Evolutionary conservation across 805 yeast species (phyloP), one percentile per base, ranked within the genome.

Genomic region (Starmerella gropengiesseri): DNA sequence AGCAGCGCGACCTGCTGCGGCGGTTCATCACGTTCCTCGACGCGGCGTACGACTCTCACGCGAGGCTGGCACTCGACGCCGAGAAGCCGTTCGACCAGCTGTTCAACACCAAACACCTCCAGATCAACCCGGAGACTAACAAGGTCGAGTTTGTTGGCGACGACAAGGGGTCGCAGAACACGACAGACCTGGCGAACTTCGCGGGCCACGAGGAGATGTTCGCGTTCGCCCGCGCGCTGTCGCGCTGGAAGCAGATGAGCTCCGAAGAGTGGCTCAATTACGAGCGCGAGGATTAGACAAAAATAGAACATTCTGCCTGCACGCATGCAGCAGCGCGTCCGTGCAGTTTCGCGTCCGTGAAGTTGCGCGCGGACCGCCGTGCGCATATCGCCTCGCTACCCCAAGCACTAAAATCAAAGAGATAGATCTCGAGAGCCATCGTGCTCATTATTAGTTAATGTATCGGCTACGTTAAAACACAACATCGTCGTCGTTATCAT

Each of bases 211-310:
- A 89, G 61, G 98, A 89, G 64, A 74, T 80, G 60, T 91, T 89
- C 66, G 98, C 98, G 17, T 89, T 89, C 68, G 95, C 95, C 0
- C 73, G 98, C 58, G 96, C 97, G 0, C 67, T 89, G 45, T 79
- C 91, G 54, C 75, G 98, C 59, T 68, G 91, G 51, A 73, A 87
- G 32, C 97, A 89, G 53, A 89, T 89, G 96, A 79, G 94, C 51
- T 81, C 94, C 5, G 78, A 78, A 20, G 94, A 81, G 40, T 89
- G 98, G 98, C 55, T 55, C 25, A 55, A 55, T 18, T 44, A 26
- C 33, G 37, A 38, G 21, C 46, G 50, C 11, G 31, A 34, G 5
- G 19, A 30, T 7, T 17, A 6, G 19, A 7, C n/a, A n/a, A n/a
- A n/a, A n/a, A n/a, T n/a, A n/a, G n/a, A n/a, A n/a, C n/a, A n/a